phyloP scores from a whole-genome alignment of 176 grass and related monocot genomes.

The Oryza rufipogon region DNA sequence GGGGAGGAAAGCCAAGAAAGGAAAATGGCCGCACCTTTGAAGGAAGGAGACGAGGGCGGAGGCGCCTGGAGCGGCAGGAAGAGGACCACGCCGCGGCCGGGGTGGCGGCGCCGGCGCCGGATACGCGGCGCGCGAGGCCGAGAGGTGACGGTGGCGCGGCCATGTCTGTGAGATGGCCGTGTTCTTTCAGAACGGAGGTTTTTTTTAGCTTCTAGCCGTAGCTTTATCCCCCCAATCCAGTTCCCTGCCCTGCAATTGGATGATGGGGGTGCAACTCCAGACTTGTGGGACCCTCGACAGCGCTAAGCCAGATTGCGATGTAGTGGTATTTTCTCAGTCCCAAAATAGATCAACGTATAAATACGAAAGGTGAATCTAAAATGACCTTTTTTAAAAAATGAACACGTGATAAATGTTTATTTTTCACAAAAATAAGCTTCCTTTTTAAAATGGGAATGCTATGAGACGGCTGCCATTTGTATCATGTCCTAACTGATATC shows the following conservation, averaged over 20 bases:
- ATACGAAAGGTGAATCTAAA: too few relatives aligned
- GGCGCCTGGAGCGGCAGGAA: not conserved
- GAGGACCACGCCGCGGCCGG: conserved; percentile 4
- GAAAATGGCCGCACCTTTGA: conserved; percentile 26
- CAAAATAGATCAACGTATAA: too few relatives aligned
- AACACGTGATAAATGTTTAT: too few relatives aligned
- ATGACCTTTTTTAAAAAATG: too few relatives aligned
- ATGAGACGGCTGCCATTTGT: too few relatives aligned
- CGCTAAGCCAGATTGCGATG: too few relatives aligned
- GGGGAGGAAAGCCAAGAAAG: not conserved
- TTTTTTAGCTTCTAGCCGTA: conserved; percentile 18
- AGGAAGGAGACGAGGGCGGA: conserved; percentile 15
- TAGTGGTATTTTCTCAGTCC: too few relatives aligned
- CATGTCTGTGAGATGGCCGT: conserved; percentile 13
- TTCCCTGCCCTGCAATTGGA: conserved; percentile 45
- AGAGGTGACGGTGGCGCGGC: conserved; percentile 46
- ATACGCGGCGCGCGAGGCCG: conserved; percentile 25
- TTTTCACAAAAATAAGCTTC: too few relatives aligned
- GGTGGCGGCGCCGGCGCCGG: conserved; percentile 24
- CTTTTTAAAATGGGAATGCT: too few relatives aligned
- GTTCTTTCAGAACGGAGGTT: not conserved
- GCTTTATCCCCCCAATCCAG: conserved; percentile 37
- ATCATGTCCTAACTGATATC: too few relatives aligned
- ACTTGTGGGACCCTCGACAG: not conserved
- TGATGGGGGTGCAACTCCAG: not conserved